phyloP scores from a whole-genome alignment of 2,329 filamentous ascomycete genomes.

The Curvularia lunata region DNA sequence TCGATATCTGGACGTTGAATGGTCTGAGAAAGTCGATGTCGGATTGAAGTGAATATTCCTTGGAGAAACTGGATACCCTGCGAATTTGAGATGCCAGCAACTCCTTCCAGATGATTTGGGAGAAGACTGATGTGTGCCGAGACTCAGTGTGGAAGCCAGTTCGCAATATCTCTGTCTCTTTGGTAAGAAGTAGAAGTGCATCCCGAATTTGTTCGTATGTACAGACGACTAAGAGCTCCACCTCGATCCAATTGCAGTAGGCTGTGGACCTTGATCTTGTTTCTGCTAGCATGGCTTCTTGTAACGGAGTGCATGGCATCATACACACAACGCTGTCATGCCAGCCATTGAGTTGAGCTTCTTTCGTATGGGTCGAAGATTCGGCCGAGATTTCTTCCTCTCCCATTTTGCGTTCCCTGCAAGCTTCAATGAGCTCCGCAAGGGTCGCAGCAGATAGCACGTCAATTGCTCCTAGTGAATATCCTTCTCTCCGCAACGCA shows the following conservation, averaged over 20 bases:
- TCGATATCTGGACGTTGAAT: slow-evolving; percentile 64
- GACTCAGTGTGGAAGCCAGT: slow-evolving; percentile 69
- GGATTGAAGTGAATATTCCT: slow-evolving; percentile 48
- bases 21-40: slow-evolving; percentile 61
- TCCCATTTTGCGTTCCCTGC: slow-evolving; percentile 14
- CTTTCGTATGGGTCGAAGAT: neutral
- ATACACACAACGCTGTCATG: slow-evolving; percentile 43
- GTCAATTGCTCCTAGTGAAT: slow-evolving; percentile 63
- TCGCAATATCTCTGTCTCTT: slow-evolving; percentile 70
- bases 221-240: slow-evolving; percentile 59
- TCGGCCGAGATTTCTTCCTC: neutral
- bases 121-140: slow-evolving; percentile 56
- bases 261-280: slow-evolving; percentile 64
- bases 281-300: slow-evolving; percentile 81
- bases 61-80: slow-evolving; percentile 49
- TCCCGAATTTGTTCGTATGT: slow-evolving; percentile 50
- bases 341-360: slow-evolving; percentile 22
- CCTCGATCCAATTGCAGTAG: slow-evolving; percentile 80
- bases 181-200: slow-evolving; percentile 30
- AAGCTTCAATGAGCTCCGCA: slow-evolving; percentile 29
- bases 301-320: slow-evolving; percentile 72
- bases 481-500: slow-evolving; percentile 63
- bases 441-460: slow-evolving; percentile 66
- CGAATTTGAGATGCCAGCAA: slow-evolving; percentile 57
- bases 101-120: slow-evolving; percentile 68